Conservation (phyloP, 2,329 filamentous ascomycete species). For the Microcyclospora pomicola region DNA sequence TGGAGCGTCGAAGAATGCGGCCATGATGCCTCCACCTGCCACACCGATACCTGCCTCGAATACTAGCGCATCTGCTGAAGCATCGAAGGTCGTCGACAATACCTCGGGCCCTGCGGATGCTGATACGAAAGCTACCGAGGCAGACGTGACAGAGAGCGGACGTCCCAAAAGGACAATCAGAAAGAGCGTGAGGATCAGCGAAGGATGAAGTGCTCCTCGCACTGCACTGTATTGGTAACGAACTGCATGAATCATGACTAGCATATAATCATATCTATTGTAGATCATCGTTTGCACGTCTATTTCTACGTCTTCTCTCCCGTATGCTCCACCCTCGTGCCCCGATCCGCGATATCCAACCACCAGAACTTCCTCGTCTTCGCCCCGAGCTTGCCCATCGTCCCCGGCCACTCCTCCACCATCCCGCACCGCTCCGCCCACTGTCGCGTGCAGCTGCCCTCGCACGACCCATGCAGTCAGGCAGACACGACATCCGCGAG, state of each 20-base stretch:
- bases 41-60: background rate
- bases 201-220: slow-evolving; percentile 6
- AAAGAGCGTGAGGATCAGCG: slow-evolving; percentile 22
- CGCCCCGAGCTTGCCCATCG: slow-evolving; percentile 4
- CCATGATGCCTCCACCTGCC: background rate
- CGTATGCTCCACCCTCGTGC: no score
- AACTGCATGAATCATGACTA: no score
- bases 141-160: slow-evolving; percentile 7
- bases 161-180: slow-evolving; percentile 14
- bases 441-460: slow-evolving; percentile 2
- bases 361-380: slow-evolving; percentile 3
- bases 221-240: no score
- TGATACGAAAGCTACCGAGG: slow-evolving; percentile 2
- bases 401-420: slow-evolving; percentile 4
- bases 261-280: no score
- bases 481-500: slow-evolving; percentile 28
- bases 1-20: slow-evolving; percentile 3
- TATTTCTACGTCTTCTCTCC: no score
- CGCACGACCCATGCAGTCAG: background rate
- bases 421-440: slow-evolving; percentile 5
- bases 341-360: background rate
- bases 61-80: background rate
- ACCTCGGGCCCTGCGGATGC: background rate
- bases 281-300: no score
- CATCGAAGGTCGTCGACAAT: slow-evolving; percentile 1